Conservation (phyloP, 23 red algal genomes). For the Gracilaria domingensis region DNA sequence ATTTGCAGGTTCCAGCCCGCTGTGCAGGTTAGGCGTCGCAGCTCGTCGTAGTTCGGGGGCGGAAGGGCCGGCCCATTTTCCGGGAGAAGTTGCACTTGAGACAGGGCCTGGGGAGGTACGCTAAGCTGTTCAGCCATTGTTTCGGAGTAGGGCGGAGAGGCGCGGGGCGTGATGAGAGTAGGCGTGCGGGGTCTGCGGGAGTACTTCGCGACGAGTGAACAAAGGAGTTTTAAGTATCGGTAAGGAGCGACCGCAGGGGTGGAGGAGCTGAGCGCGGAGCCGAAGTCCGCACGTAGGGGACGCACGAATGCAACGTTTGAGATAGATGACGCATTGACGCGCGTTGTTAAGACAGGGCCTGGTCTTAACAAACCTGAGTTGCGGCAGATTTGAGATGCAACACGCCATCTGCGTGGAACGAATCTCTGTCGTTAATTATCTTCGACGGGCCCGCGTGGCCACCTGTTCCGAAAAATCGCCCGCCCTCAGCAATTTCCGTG, state of each 20-base stretch:
- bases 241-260: no score
- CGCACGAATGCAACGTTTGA: background rate
- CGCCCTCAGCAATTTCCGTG: no score
- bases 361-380: no score
- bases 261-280: no score
- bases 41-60: conserved; percentile 33
- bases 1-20: conserved; percentile 45
- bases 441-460: no score
- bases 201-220: no score
- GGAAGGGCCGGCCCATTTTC: conserved; percentile 6
- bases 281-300: no score
- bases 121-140: conserved; percentile 10
- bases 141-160: background rate
- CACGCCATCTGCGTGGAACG: no score
- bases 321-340: background rate
- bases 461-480: background rate
- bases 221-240: no score
- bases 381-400: background rate
- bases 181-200: no score
- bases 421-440: no score
- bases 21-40: conserved; percentile 18
- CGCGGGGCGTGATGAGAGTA: background rate
- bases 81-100: background rate
- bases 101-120: conserved; percentile 11
- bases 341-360: no score